phyloP scores from a whole-genome alignment of 306 rosid species.

The Cicer arietinum region DNA sequence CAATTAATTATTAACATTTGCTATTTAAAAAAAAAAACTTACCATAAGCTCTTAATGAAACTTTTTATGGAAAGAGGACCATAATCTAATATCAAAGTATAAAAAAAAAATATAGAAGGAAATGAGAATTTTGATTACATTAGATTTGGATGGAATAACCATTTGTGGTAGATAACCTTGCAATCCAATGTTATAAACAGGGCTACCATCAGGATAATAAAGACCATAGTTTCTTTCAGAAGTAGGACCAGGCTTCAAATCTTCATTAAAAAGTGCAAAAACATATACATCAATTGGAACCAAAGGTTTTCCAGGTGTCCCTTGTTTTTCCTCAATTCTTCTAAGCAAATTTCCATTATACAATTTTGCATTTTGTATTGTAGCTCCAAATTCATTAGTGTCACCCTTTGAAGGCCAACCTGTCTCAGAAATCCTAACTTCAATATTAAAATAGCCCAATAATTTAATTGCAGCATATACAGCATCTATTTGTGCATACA shows the following conservation, averaged over 20 bases:
- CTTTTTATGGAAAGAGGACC: no score
- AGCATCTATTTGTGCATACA: conserved; percentile 88
- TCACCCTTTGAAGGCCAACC: conserved; percentile 97
- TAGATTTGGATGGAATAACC: conserved; percentile 49
- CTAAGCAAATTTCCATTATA: conserved; percentile 73
- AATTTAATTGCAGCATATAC: conserved; percentile 77
- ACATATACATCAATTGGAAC: conserved; percentile 77
- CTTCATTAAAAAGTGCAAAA: conserved; percentile 87
- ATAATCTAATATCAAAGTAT: neutral
- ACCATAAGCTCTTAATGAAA: no score
- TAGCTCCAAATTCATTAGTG: conserved; percentile 70
- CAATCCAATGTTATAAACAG: conserved; percentile 74
- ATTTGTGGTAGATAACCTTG: conserved; percentile 64
- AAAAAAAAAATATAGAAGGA: neutral
- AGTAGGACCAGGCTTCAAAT: conserved; percentile 73
- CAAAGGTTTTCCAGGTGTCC: conserved; percentile 81
- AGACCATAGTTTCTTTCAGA: conserved; percentile 94
- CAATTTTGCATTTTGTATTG: conserved; percentile 67
- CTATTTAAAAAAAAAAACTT: no score
- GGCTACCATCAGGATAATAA: conserved; percentile 77
- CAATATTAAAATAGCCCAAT: conserved; percentile 69
- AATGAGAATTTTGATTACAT: conserved; percentile 40
- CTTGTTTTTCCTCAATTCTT: conserved; percentile 58
- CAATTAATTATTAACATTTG: no score
- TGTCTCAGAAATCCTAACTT: conserved; percentile 77